phyloP scores from a whole-genome alignment of 495 filamentous ascomycete species.

The Neurospora discreta region DNA sequence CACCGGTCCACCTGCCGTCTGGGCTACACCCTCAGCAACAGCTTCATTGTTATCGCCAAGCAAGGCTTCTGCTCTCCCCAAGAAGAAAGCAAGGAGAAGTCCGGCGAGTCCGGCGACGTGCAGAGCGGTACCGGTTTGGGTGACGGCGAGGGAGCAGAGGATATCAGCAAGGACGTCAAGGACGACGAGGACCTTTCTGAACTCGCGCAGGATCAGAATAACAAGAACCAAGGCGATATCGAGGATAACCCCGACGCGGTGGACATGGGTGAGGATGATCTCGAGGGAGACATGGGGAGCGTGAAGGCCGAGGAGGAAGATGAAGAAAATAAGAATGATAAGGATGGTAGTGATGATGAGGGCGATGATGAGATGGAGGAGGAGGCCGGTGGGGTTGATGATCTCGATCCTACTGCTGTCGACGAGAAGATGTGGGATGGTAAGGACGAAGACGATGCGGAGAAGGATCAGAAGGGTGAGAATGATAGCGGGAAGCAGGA shows the following conservation, averaged over 20 bases:
- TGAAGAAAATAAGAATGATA: conserved; percentile 39
- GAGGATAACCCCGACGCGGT: conserved; percentile 84
- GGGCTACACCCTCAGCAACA: conserved; percentile 59
- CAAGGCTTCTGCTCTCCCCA: conserved; percentile 86
- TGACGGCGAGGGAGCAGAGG: conserved; percentile 85
- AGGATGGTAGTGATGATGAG: conserved; percentile 30
- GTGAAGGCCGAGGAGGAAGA: conserved; percentile 46
- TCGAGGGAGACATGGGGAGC: conserved; percentile 71
- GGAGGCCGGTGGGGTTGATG: conserved; percentile 79
- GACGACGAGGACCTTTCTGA: conserved; percentile 90
- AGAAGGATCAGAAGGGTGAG: conserved; percentile 75
- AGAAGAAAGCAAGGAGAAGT: conserved; percentile 58
- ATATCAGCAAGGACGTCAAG: conserved; percentile 93
- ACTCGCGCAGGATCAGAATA: conserved; percentile 68
- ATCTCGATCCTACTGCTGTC: conserved; percentile 74
- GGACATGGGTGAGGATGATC: conserved; percentile 84
- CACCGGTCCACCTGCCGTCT: conserved; percentile 63
- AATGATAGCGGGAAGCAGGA: conserved; percentile 52
- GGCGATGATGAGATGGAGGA: conserved; percentile 69
- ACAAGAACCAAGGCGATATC: conserved; percentile 56
- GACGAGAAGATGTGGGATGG: conserved; percentile 99
- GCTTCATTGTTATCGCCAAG: conserved; percentile 61
- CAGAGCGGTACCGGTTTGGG: conserved; percentile 95
- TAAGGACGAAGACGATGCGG: conserved; percentile 56
- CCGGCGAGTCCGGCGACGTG: conserved; percentile 58